Percentiles rank a stretch among this genome's conserved stretches.
Conservation (phyloP, 202 grass and related monocot species). For the Panicum virgatum region DNA sequence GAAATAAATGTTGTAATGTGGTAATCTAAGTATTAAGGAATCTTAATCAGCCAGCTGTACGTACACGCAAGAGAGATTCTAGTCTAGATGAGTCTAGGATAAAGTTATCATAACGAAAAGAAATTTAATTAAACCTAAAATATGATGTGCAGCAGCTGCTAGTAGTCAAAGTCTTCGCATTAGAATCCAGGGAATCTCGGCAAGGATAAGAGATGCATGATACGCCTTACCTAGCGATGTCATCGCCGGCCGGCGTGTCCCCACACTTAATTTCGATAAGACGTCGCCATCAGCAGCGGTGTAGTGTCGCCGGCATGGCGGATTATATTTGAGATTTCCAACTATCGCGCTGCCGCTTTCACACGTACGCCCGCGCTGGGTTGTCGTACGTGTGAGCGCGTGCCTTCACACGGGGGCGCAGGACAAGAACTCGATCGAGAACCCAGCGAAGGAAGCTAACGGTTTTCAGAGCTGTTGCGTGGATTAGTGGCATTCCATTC, state of each 20-base stretch:
- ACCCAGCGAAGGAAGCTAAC: background rate
- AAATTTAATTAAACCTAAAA: no score
- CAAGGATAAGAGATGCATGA: conserved; percentile 26
- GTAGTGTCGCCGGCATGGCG: background rate
- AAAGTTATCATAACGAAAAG: background rate
- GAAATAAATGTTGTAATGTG: no score
- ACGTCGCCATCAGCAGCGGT: background rate
- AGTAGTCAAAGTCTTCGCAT: conserved; percentile 2
- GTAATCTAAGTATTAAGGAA: no score
- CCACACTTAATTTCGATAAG: background rate
- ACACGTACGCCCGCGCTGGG: background rate
- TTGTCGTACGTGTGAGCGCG: background rate
- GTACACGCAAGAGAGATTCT: background rate
- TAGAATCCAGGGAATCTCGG: conserved; percentile 13
- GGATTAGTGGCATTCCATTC: background rate
- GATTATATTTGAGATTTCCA: background rate
- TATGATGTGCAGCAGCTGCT: background rate
- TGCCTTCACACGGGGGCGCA: conserved; percentile 17
- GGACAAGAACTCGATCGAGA: background rate
- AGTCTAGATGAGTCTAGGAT: background rate
- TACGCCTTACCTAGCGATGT: background rate
- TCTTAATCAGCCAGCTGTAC: background rate
- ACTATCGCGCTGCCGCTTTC: background rate
- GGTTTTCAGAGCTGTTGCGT: background rate
- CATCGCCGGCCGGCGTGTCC: background rate